Evolutionary conservation across 73 alveolate genomes (phyloP), one percentile per base, ranked within the genome.

Genomic region (Paramecium biaurelia): DNA sequence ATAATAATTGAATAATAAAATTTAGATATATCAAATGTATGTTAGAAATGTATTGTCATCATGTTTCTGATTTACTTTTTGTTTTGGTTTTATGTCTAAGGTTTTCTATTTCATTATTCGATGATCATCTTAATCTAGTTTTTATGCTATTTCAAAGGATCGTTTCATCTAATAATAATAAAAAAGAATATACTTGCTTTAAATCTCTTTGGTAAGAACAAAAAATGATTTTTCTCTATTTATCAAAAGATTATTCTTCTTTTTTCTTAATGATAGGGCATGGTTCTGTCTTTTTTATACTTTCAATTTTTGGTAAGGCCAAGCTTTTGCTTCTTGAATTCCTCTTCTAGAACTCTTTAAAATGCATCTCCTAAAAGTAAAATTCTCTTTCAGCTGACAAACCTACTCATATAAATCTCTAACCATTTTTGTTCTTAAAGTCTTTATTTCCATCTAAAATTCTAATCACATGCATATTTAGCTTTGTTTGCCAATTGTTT

Each of bases 351-450:
- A 30, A 63, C 32, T 72, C 86, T 37, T 35, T 7, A 32, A 20
- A 72, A 72, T 72, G 26, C 59, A 63, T 26, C 14, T 72, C 56
- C 18, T 32, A 35, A 35, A 72, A 72, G 8, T 72, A 35, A 35
- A 72, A 35, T 72, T 72, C 86, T 37, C 86, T 72, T 37, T 72
- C 86, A 35, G 86, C 86, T 35, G 86, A 72, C 58, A 72, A 32
- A 38, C 86, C 58, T 35, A 35, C 86, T 72, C 56, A 72, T 72
- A 8, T 34, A 14, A 30, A 35, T 34, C 8, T 28, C 58, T 35
- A 28, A 72, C 86, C 86, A 34, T 38, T 72, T 72, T 72, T 72
- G 11, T 72, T 72, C 86, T 72, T 72, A 35, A 7, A 72, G 45
- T 72, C 86, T 32, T 72, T 72, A 72, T 14, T 72, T 72, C 86